Evolutionary conservation across 2,329 filamentous ascomycete genomes (phyloP), one percentile per base, ranked within the genome.

Genomic region (Albifimbria verrucaria): DNA sequence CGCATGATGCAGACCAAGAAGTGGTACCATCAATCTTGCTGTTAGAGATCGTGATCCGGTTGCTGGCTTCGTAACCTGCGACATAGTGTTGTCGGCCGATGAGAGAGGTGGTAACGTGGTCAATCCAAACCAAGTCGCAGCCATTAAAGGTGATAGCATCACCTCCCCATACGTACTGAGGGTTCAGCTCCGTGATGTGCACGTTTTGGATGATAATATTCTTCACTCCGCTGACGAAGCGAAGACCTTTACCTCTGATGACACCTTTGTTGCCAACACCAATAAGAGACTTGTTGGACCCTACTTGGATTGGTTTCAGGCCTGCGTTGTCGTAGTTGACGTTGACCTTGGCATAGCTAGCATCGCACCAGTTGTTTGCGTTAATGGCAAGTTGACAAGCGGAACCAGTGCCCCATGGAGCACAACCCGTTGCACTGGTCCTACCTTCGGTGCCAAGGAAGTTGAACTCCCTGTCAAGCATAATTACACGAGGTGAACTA

Each of bases 121-220:
- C 78, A 55, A 80, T 75, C 77, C 78, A 80, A 60, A 77, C 59
- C 28, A 73, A 56, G 56, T 78, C 75, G 17, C 71, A 64, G 44
- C 72, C 68, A 52, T 79, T 69, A 7, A 83, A 65, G 42, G 78
- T 80, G 63, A 84, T 80, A 36, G 76, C 81, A 63, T 83, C 81
- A 50, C 80, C 81, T 51, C 81, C 81, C 81, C 81, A 84, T 59
- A 84, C 79, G 60, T 82, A 80, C 63, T 79, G 62, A 17, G 80
- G 75, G 71, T 84, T 83, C 47, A 84, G 68, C 50, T 80, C 69
- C 49, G 78, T 81, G 62, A 83, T 74, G 50, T 77, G 74, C 51
- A 82, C 68, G 67, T 81, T 83, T 72, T 82, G 82, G 65, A 85
- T 78, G 63, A 86, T 85, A 63, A 87, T 69, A 66, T 86, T 83